phyloP scores from a whole-genome alignment of 768 basidiomycete species.

The Panaeolus papilionaceus region DNA sequence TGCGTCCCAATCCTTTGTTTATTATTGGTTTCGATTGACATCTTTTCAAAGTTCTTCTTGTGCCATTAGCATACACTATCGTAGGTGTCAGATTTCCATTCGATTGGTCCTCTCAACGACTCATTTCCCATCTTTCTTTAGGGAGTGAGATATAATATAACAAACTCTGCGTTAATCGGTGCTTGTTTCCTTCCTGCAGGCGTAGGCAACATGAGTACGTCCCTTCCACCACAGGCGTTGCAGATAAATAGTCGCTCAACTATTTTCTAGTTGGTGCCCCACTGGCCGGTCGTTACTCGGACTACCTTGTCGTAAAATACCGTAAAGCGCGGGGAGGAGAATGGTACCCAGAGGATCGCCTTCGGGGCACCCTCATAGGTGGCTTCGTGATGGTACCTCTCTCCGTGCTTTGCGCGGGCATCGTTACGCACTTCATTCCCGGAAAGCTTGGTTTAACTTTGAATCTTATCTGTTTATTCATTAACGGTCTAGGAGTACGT shows the following conservation, averaged over 20 bases:
- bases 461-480: conserved; percentile 61
- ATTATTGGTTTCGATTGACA: conserved; percentile 14
- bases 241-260: neutral
- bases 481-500: conserved; percentile 67
- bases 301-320: conserved; percentile 54
- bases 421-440: conserved; percentile 56
- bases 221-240: neutral
- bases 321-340: conserved; percentile 54
- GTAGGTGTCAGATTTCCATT: conserved; percentile 41
- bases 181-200: conserved; percentile 67
- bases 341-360: conserved; percentile 75
- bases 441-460: conserved; percentile 56
- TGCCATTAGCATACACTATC: conserved; percentile 72
- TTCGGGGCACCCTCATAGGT: conserved; percentile 57
- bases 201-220: conserved; percentile 62
- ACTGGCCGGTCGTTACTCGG: conserved; percentile 64
- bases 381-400: conserved; percentile 57
- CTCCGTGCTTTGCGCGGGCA: conserved; percentile 53
- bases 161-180: conserved; percentile 62
- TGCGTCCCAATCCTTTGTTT: conserved; percentile 26
- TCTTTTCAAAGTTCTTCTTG: conserved; percentile 49
- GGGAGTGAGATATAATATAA: conserved; percentile 63
- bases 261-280: conserved; percentile 59
- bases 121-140: conserved; percentile 29
- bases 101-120: neutral